Base-by-base conservation (phyloP, 1,284 basidiomycete genomes). In the Earliella scabrosa region DNA sequence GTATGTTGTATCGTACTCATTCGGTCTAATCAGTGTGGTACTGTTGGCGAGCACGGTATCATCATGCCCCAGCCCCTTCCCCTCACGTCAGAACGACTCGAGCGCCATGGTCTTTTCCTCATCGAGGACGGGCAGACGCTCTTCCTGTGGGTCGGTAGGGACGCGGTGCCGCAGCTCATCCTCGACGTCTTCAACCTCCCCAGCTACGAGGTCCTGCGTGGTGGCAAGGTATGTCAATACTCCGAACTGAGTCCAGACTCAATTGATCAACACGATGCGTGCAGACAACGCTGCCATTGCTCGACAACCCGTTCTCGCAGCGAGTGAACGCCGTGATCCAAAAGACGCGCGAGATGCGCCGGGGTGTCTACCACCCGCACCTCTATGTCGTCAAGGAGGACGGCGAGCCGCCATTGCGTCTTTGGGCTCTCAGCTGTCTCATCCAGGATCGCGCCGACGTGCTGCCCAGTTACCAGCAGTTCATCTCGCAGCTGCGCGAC, bases 351-450 rank as follows among this genome's bases (percentile, higher is more conserved):
- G 95, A 97, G 75, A 84, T 90, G 79, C 87, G 91, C 50, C 82
- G 95, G 38, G 96, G 97, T 9, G 88, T 91, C 4, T 99, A 98
- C 74, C 88, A 90, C 69, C 93, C 95, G 14, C 93, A 97, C 70
- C 77, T 99, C n/a, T 99, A 98, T 71, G 79, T 99, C 40, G 96
- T 98, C 67, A 99, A 99, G 77, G 95, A 97, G 72, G 97, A 99
- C 67, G 97, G 95, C 53, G 97, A 99, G 74, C 93, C 95, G 2
- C 88, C 94, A 45, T 78, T 99, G 69, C 81, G 96, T 57, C 83
- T 95, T 63, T 98, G 96, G 96, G 97, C 97, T 0, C 81, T 99
- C 63, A 95, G 93, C 69, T 84, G 88, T 71, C 83, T 99, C 66
- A 90, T 99, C 66, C 96, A 99, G 76, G 97, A 99, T 75, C 88